Evolutionary conservation across 768 basidiomycete genomes (phyloP).

Genomic region (Calocybe indica): DNA sequence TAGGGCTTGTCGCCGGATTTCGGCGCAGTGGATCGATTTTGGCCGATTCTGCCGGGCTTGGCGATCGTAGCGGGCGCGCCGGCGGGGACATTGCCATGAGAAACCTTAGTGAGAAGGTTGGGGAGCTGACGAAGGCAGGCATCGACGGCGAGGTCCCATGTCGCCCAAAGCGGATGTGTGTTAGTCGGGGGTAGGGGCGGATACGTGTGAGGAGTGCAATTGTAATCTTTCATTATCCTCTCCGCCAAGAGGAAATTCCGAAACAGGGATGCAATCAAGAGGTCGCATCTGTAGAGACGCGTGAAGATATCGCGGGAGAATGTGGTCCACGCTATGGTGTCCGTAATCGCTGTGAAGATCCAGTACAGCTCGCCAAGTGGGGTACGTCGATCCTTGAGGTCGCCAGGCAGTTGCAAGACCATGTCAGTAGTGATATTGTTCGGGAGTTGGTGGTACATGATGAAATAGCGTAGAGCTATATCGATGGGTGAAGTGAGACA

Average conservation of each 20-base stretch:
- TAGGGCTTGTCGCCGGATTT: slow-evolving; percentile 43
- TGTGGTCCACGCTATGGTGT: slow-evolving; percentile 98
- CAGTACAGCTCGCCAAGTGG: slow-evolving; percentile 98
- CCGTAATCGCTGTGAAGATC: slow-evolving; percentile 99
- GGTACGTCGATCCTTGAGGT: slow-evolving; percentile 93
- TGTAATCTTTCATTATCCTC: slow-evolving; percentile 95
- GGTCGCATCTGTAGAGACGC: slow-evolving; percentile 88
- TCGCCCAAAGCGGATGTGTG: slow-evolving; percentile 93
- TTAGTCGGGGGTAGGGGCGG: slow-evolving; percentile 94
- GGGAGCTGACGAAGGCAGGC: slow-evolving; percentile 92
- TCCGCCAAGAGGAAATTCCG: slow-evolving; percentile 97
- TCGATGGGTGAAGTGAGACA: slow-evolving; percentile 98
- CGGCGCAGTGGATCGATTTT: slow-evolving; percentile 13
- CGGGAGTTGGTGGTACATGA: slow-evolving; percentile 85
- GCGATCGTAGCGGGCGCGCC: slow-evolving; percentile 20
- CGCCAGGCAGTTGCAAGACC: slow-evolving; percentile 93
- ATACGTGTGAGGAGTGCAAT: slow-evolving; percentile 92
- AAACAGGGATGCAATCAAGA: slow-evolving; percentile 93
- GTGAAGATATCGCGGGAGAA: slow-evolving; percentile 94
- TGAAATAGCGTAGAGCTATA: slow-evolving; percentile 89
- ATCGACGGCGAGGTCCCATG: slow-evolving; percentile 97
- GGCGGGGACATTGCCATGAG: slow-evolving; percentile 14
- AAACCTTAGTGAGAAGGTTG: slow-evolving; percentile 52
- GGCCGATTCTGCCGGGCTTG: slow-evolving; percentile 36
- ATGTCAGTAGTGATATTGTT: slow-evolving; percentile 79